Base-by-base conservation (phyloP, 495 filamentous ascomycete species). In the Annulohypoxylon moriforme region DNA sequence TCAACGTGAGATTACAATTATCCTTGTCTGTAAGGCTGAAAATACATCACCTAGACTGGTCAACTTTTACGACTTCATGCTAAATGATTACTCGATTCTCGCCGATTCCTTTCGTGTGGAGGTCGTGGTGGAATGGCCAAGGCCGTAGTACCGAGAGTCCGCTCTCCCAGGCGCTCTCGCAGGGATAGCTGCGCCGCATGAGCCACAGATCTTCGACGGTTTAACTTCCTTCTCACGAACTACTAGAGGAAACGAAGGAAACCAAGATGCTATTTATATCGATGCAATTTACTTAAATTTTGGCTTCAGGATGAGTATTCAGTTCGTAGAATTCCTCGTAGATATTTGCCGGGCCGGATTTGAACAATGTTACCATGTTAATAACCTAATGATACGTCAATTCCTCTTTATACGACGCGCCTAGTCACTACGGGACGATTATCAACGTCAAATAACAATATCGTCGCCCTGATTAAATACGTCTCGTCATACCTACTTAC, bases 171-270 rank as follows among this genome's bases (percentile, higher is more conserved):
- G n/a, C n/a, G n/a, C n/a, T n/a, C n/a, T n/a, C n/a, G n/a, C n/a
- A n/a, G 56, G 36, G 22, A 44, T 31, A 36, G 22, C 57, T 60
- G 57, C 24, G 57, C 57, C 57, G 38, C 57, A 60, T 60, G 46
- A 60, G 57, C 57, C 57, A 46, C 57, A 3, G 38, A 60, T 60
- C 38, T 60, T 18, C 57, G 42, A 25, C 38, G 20, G 31, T 27
- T 9, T 13, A 47, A 47, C 44, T 4, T 47, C 44, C 44, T 47
- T 58, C 38, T 2, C 25, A 18, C 33, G 24, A 40, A n/a, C 9
- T 9, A 38, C n/a, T n/a, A 18, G 20, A 16, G 6, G 3, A 46
- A 5, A 1, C 5, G 9, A 46, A 29, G 36, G 7, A 46, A 59
- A 46, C 38, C 13, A 60, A 60, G 16, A 10, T 11, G 24, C 57